A percentile compares a stretch with the other conserved stretches of the same genome.
These are phyloP conservation scores for Lophiotrema nucula DNA, from an alignment of 495 filamentous ascomycete species.

Conservation along the genomic window DNA sequence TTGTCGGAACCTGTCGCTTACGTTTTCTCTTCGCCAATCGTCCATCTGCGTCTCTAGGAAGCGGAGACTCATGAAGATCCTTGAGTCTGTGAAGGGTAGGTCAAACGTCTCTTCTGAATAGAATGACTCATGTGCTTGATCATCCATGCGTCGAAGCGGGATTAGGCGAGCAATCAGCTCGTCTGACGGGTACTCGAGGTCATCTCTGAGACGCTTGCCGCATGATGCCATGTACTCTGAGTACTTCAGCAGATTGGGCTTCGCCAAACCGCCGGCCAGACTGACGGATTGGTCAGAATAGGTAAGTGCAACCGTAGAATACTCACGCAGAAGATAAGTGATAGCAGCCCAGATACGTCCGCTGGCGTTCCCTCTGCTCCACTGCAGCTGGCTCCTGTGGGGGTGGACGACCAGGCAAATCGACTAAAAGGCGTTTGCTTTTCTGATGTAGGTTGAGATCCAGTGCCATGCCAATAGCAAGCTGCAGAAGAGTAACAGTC, in stretches of 20 bases:
- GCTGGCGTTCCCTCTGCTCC: slow-evolving; percentile 31
- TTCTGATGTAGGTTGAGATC: slow-evolving; percentile 23
- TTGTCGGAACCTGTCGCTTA: background rate
- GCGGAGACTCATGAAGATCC: slow-evolving; percentile 19
- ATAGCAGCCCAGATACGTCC: slow-evolving; percentile 39
- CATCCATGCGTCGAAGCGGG: slow-evolving; percentile 12
- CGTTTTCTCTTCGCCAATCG: slow-evolving; percentile 9
- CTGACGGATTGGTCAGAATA: background rate
- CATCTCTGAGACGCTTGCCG: background rate
- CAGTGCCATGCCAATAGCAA: slow-evolving; percentile 19
- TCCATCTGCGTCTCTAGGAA: slow-evolving; percentile 22
- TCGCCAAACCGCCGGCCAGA: slow-evolving; percentile 10
- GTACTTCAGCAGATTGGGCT: slow-evolving; percentile 26
- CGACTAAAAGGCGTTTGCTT: background rate
- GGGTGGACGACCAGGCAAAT: slow-evolving; percentile 3
- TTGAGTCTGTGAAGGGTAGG: slow-evolving; percentile 20
- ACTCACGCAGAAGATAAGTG: slow-evolving; percentile 38
- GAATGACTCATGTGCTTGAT: slow-evolving; percentile 18
- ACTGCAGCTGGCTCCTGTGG: background rate
- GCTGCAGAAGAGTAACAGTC: slow-evolving; percentile 14
- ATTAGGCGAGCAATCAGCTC: slow-evolving; percentile 11
- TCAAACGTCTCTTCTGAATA: slow-evolving; percentile 9
- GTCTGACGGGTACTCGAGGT: slow-evolving; percentile 20
- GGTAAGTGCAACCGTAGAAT: background rate
- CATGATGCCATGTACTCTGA: slow-evolving; percentile 23